Evolutionary conservation across 2,329 filamentous ascomycete genomes (phyloP), one percentile per base, ranked within the genome.

Genomic region (Arthrobotrys entomopaga): DNA sequence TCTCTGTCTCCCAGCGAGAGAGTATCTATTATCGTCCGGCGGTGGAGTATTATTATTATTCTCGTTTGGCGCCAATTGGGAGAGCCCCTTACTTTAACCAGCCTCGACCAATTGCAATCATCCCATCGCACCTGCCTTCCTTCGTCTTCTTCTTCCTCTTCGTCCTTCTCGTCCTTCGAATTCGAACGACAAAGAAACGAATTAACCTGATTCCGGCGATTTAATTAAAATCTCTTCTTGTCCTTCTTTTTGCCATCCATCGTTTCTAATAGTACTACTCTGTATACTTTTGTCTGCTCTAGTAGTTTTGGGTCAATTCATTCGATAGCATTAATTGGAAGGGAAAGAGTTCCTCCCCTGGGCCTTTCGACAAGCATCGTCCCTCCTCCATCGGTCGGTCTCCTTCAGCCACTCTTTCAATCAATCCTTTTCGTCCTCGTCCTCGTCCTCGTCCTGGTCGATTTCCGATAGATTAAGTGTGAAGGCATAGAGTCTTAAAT

Each of bases 61-160:
- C 69, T 48, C 54, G 59, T 73, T 73, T 65, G 69, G 69, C 61
- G 69, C 61, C 66, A 61, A 56, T 61, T 61, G 69, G 65, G 69
- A 57, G 13, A 73, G 69, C 69, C 69, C 69, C 69, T 73, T 73
- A 73, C 69, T 73, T 73, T 73, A 65, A 73, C 64, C 29, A 34
- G 10, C 29, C 29, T 34, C 29, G 29, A 34, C 29, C 29, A 34
- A 34, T 34, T n/a, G n/a, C 29, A 34, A 10, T 10, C 29, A 34
- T 34, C 29, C 6, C 29, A 34, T 61, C 61, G 61, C 34, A n/a
- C n/a, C 56, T 52, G 66, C 66, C 42, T 43, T 52, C 49, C 24
- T 38, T 54, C 56, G 63, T 46, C 66, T 59, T 65, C 60, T 65
- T 52, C 53, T 48, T 43, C 43, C 43, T 40, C 46, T 38, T 11